Evolutionary conservation across 371 early-diverging fungal species (phyloP).

Genomic region (Lichtheimia ramosa): DNA sequence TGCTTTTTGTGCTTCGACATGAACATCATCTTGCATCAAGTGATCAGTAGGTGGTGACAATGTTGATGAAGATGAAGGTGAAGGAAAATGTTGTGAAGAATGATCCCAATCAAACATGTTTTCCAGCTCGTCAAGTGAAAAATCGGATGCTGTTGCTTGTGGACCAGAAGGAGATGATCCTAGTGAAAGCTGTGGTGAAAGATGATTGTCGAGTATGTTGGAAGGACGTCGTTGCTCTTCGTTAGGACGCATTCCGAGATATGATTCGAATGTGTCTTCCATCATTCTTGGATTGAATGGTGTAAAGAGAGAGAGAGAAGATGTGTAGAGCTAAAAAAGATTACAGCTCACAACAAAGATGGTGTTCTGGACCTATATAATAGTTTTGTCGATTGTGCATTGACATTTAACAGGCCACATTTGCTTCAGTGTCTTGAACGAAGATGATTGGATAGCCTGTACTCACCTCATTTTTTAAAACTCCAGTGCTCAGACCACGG

Average conservation of each 20-base stretch:
- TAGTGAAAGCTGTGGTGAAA: conserved; percentile 9
- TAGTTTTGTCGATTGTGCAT: neutral
- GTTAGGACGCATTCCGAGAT: conserved; percentile 13
- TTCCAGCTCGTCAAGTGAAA: conserved; percentile 13
- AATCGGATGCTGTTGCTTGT: conserved; percentile 7
- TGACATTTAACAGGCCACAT: conserved; percentile 16
- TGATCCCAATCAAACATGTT: conserved; percentile 12
- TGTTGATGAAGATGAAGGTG: conserved; percentile 6
- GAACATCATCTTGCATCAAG: conserved; percentile 4
- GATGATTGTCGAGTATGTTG: conserved; percentile 1
- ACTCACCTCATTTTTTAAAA: conserved; percentile 21
- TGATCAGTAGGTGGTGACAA: conserved; percentile 8
- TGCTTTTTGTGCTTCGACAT: conserved; percentile 5
- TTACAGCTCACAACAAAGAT: too few species aligned
- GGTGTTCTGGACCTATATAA: conserved; percentile 2
- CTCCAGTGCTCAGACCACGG: conserved; percentile 14
- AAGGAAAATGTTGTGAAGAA: conserved; percentile 2
- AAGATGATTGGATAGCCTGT: conserved; percentile 10
- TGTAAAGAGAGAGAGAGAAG: neutral
- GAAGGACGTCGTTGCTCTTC: neutral
- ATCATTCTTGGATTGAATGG: neutral
- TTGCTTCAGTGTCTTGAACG: neutral
- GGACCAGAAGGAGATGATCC: conserved; percentile 3
- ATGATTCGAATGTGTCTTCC: conserved; percentile 7
- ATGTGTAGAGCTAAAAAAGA: conserved; percentile 1